Percentiles rank a stretch among this genome's conserved stretches.
phyloP scores from a whole-genome alignment of 2,329 filamentous ascomycete genomes.

The Penicillium expansum region DNA sequence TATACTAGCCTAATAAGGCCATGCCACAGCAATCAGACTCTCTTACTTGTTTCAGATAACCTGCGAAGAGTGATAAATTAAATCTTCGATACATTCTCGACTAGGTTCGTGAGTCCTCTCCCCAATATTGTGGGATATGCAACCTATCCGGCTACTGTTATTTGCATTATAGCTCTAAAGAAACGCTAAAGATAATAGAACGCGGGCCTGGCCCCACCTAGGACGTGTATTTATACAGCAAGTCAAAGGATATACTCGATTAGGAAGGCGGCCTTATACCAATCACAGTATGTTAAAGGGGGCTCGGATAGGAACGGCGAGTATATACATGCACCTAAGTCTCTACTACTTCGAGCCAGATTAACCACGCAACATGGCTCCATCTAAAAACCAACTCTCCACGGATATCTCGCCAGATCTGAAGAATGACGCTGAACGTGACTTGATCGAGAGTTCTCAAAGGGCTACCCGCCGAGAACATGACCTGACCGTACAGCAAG shows the following conservation, averaged over 20 bases:
- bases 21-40: no score
- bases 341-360: neutral
- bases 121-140: neutral
- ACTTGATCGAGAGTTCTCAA: neutral
- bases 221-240: neutral
- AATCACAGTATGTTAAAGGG: neutral
- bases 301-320: neutral
- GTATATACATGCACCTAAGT: neutral
- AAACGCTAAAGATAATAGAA: neutral
- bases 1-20: no score
- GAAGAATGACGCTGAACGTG: neutral
- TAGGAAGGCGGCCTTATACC: neutral
- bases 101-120: neutral
- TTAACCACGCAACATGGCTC: neutral
- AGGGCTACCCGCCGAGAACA: neutral
- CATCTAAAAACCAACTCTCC: neutral
- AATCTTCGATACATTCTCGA: neutral
- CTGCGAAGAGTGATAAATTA: no score
- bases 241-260: neutral
- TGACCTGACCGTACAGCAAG: neutral
- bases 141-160: neutral
- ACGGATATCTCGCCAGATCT: neutral
- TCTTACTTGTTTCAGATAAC: no score
- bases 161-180: neutral
- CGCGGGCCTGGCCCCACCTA: neutral